Evolutionary conservation across 1,284 basidiomycete species (phyloP).

Genomic region (Cutaneotrichosporon sp.): DNA sequence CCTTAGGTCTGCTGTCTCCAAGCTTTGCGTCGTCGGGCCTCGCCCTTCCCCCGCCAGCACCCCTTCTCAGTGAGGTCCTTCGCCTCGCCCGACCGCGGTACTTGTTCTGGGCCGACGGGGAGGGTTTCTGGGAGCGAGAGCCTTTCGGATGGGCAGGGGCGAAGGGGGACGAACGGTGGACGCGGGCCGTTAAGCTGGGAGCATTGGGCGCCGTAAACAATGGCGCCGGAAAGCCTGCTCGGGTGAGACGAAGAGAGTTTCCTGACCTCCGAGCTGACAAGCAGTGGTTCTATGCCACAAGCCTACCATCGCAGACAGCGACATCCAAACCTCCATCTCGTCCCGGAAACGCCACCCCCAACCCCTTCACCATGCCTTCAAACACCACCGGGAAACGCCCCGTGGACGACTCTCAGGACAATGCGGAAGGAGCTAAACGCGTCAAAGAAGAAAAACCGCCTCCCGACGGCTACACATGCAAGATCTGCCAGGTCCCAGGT

Average conservation of each 20-base stretch:
- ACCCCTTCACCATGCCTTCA: slow-evolving; percentile 30
- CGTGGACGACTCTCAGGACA: slow-evolving; percentile 49
- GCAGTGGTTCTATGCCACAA: slow-evolving; percentile 75
- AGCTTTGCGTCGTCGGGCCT: slow-evolving; percentile 52
- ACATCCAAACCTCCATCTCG: slow-evolving; percentile 26
- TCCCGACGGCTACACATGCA: slow-evolving; percentile 79
- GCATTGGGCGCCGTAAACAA: slow-evolving; percentile 65
- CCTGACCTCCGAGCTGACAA: background rate
- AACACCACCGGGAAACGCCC: slow-evolving; percentile 55
- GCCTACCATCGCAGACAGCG: slow-evolving; percentile 53
- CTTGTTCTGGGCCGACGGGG: slow-evolving; percentile 54
- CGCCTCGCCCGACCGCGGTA: slow-evolving; percentile 46
- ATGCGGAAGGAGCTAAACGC: slow-evolving; percentile 51
- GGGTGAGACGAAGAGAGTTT: slow-evolving; percentile 55
- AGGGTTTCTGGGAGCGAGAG: slow-evolving; percentile 82
- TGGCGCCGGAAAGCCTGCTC: slow-evolving; percentile 64
- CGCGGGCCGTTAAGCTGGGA: slow-evolving; percentile 76
- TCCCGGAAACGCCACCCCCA: slow-evolving; percentile 40
- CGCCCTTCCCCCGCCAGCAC: slow-evolving; percentile 50
- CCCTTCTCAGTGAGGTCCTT: slow-evolving; percentile 64
- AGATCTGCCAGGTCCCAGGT: slow-evolving; percentile 61
- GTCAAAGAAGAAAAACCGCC: slow-evolving; percentile 50
- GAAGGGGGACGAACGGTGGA: slow-evolving; percentile 56
- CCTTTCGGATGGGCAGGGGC: slow-evolving; percentile 78
- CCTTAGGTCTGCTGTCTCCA: slow-evolving; percentile 63